Percentiles rank a stretch among this genome's conserved stretches.
Conservation (phyloP, 2,329 filamentous ascomycete genomes). For the Microdochium paspali region DNA sequence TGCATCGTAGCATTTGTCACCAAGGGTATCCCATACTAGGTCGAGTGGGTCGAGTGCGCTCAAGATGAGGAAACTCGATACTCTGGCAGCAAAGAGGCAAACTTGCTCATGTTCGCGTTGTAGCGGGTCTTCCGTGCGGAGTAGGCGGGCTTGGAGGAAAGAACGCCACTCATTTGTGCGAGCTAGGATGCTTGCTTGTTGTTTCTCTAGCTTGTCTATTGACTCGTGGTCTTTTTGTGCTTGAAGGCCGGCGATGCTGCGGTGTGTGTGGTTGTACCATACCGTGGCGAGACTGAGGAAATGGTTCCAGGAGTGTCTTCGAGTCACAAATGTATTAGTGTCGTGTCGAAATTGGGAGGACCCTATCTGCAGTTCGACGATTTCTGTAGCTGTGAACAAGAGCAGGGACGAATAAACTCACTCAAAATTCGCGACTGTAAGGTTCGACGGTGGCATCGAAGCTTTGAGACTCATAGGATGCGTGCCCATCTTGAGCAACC, state of each 20-base stretch:
- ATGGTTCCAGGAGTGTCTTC: not conserved
- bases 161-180: not conserved
- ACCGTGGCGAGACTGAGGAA: not conserved
- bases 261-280: not conserved
- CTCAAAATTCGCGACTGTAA: not conserved
- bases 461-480: not conserved
- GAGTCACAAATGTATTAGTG: not conserved
- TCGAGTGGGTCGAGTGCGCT: not conserved
- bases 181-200: not conserved
- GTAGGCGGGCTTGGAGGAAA: not conserved
- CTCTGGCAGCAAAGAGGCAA: not conserved
- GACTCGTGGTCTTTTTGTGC: not conserved
- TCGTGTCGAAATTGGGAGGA: not conserved
- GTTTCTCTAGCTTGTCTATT: not conserved
- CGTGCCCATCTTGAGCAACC: not conserved
- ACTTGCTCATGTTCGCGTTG: not conserved
- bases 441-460: not conserved
- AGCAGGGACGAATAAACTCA: not conserved
- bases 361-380: too few species aligned
- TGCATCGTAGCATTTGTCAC: not conserved
- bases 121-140: not conserved
- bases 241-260: not conserved
- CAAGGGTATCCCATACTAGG: not conserved
- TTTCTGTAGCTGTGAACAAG: too few species aligned
- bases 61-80: not conserved